Evolutionary conservation across 192 early-diverging fungal species (phyloP).

Genomic region (Linnemannia elongata): DNA sequence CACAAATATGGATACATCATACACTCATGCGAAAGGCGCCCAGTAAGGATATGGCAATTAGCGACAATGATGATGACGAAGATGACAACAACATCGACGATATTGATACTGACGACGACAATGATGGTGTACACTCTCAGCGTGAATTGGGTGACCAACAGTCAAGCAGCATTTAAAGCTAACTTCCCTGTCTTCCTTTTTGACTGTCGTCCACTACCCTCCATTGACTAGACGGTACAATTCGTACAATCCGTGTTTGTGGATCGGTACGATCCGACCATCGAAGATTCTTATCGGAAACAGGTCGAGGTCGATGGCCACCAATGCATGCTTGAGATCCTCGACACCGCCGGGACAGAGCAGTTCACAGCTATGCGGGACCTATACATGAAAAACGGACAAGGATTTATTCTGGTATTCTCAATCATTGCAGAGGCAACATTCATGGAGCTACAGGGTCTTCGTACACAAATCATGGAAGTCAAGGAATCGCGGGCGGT

Average conservation of each 20-base stretch:
- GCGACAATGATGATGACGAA: background rate
- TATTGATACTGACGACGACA: background rate
- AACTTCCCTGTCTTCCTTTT: background rate
- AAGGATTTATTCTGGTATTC: constrained; percentile 92
- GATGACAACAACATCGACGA: background rate
- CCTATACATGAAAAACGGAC: constrained; percentile 92
- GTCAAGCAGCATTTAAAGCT: background rate
- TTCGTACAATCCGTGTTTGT: constrained; percentile 94
- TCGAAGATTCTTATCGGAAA: constrained; percentile 93
- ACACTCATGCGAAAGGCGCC: background rate
- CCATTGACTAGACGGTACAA: constrained; percentile 75
- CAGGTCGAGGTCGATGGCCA: constrained; percentile 87
- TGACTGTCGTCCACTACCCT: background rate
- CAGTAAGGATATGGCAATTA: background rate
- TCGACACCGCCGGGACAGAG: constrained; percentile 91
- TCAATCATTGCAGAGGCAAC: constrained; percentile 79
- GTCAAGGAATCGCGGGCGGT: constrained; percentile 83
- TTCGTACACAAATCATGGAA: constrained; percentile 80
- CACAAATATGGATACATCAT: background rate
- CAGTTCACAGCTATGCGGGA: constrained; percentile 80
- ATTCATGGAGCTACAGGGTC: constrained; percentile 82
- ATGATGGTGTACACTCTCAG: background rate
- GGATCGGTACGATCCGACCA: constrained; percentile 95
- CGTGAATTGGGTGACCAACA: background rate
- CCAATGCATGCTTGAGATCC: constrained; percentile 87